A percentile compares a stretch with the other conserved stretches of the same genome.
These are phyloP conservation scores for Poa annua DNA, from an alignment of 176 grass and related monocot genomes.

Conservation along the genomic window DNA sequence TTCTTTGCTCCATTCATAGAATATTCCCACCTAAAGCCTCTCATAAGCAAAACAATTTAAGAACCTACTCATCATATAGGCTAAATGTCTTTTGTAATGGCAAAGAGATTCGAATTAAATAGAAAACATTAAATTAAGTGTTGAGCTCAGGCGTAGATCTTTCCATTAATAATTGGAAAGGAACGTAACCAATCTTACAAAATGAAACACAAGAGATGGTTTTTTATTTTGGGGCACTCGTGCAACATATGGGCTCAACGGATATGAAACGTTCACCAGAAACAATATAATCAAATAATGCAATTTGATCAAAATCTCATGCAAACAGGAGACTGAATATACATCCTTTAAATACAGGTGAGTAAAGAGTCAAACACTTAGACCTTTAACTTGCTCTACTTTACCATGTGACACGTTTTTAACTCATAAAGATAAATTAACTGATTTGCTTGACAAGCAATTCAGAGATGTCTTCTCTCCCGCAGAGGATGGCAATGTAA, in stretches of 20 bases:
- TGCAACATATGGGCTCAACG: too few species aligned
- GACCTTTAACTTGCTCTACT: too few species aligned
- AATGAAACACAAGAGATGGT: not conserved
- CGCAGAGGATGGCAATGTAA: slow-evolving; percentile 80
- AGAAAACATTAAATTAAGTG: not conserved
- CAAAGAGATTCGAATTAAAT: not conserved
- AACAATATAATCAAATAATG: too few species aligned
- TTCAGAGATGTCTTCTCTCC: slow-evolving; percentile 72
- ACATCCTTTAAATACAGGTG: too few species aligned
- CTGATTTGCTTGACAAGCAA: slow-evolving; percentile 60
- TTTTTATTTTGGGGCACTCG: not conserved
- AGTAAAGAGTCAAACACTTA: too few species aligned
- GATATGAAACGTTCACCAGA: too few species aligned
- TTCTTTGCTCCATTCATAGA: not conserved
- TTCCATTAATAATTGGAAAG: not conserved
- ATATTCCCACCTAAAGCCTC: not conserved
- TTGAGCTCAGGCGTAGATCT: not conserved
- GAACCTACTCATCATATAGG: not conserved
- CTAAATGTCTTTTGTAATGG: not conserved
- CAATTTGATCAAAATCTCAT: too few species aligned
- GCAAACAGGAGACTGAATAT: too few species aligned
- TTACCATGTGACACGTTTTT: too few species aligned
- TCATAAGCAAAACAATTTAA: not conserved
- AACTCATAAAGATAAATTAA: too few species aligned
- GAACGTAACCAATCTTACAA: not conserved